phyloP scores from a whole-genome alignment of 2,329 filamentous ascomycete species.

The Aspergillus sp. region DNA sequence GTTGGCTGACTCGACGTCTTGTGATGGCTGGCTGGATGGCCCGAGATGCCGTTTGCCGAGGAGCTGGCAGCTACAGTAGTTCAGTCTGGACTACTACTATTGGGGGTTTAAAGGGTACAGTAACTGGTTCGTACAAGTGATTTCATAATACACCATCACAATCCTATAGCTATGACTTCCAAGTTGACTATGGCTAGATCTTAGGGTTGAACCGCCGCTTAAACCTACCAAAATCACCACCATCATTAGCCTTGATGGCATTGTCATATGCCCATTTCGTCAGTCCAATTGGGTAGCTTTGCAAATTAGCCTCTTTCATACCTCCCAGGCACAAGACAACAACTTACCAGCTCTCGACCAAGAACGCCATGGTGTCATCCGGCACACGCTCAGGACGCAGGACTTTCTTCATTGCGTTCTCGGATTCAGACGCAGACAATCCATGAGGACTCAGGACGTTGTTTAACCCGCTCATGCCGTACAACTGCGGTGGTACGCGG shows the following conservation, averaged over 20 bases:
- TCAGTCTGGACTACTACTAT: neutral
- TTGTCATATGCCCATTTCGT: slow-evolving; percentile 8
- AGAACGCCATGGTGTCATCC: slow-evolving; percentile 5
- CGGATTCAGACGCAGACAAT: neutral
- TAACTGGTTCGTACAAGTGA: too few relatives aligned
- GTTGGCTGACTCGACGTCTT: neutral
- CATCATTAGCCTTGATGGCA: neutral
- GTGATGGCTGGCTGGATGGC: neutral
- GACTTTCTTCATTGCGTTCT: slow-evolving; percentile 6
- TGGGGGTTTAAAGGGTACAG: neutral
- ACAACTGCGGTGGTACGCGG: neutral
- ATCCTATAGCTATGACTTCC: too few relatives aligned
- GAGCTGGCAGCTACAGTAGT: too few relatives aligned
- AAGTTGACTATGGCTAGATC: neutral
- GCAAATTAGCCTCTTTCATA: neutral
- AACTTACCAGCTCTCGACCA: slow-evolving; percentile 7
- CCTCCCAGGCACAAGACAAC: neutral
- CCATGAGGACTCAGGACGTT: slow-evolving; percentile 4
- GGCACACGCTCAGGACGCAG: slow-evolving; percentile 2
- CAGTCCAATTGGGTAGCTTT: slow-evolving; percentile 6
- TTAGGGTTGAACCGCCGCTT: slow-evolving; percentile 5
- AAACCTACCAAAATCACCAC: slow-evolving; percentile 2
- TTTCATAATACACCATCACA: too few relatives aligned
- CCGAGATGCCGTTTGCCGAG: neutral
- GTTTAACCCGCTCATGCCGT: slow-evolving; percentile 6